Conservation (phyloP, 2,329 filamentous ascomycete species). For the Fusarium sulawesiense region DNA sequence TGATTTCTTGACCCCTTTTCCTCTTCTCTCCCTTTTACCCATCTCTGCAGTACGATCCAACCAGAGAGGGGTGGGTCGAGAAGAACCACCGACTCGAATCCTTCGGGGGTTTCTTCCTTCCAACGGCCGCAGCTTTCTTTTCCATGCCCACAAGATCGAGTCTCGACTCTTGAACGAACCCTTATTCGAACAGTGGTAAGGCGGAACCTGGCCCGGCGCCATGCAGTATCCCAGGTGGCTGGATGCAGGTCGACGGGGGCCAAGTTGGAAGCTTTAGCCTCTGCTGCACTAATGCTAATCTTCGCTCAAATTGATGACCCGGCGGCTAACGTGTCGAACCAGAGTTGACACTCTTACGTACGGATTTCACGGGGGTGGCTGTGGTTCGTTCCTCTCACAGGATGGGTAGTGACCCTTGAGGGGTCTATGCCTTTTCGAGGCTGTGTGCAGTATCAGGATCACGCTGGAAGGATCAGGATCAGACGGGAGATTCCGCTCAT, state of each 20-base stretch:
- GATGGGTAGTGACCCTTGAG: neutral
- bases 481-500: slow-evolving; percentile 5
- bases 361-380: slow-evolving; percentile 21
- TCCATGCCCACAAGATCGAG: neutral
- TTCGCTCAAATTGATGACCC: neutral
- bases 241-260: neutral
- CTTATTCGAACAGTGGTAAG: neutral
- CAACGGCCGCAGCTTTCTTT: slow-evolving; percentile 18
- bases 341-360: slow-evolving; percentile 2
- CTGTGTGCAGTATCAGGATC: slow-evolving; percentile 19
- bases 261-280: neutral
- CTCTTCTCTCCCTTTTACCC: slow-evolving; percentile 5
- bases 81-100: slow-evolving; percentile 14
- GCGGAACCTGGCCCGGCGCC: neutral
- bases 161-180: neutral
- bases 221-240: neutral
- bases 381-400: slow-evolving; percentile 8
- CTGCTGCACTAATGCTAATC: neutral
- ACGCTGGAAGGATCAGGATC: slow-evolving; percentile 4
- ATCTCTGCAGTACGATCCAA: slow-evolving; percentile 5
- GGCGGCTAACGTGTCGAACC: slow-evolving; percentile 1
- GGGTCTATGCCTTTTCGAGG: slow-evolving; percentile 5
- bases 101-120: slow-evolving; percentile 11
- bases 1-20: neutral
- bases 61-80: slow-evolving; percentile 11